These are phyloP conservation scores for Garcia nutans DNA, from an alignment of 345 rosid genomes.

Conservation along the genomic window DNA sequence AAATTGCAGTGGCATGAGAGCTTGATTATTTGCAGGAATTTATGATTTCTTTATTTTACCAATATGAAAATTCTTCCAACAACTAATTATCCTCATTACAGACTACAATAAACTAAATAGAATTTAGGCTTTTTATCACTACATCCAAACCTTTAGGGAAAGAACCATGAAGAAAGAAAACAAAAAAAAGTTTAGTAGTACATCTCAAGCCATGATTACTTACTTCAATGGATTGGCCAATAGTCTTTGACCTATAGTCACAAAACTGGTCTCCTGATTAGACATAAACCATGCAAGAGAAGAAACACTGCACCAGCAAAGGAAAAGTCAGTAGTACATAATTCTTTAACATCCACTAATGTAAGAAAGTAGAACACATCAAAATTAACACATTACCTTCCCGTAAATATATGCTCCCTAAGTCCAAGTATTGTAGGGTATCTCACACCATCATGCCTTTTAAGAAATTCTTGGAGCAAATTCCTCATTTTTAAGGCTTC, in stretches of 20 bases:
- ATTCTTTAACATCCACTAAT: not conserved
- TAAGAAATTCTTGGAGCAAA: constrained; percentile 89
- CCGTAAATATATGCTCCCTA: constrained; percentile 98
- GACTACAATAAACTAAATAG: not conserved
- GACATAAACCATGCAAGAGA: constrained; percentile 99
- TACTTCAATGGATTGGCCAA: constrained; percentile 95
- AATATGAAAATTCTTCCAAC: not conserved
- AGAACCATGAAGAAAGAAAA: not conserved
- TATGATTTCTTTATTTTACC: not conserved
- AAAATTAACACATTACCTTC: constrained; percentile 55
- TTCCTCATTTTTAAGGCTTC: constrained; percentile 99
- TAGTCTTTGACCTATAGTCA: constrained; percentile 94
- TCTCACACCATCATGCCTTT: constrained; percentile 91
- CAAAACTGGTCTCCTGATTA: constrained; percentile 99
- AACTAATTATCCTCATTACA: not conserved
- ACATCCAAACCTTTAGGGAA: not conserved
- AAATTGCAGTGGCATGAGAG: not conserved
- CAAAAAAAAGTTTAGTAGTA: not conserved
- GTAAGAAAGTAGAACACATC: not conserved
- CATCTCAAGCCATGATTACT: constrained; percentile 25
- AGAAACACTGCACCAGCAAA: constrained; percentile 72
- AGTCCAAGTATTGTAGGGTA: constrained; percentile 93
- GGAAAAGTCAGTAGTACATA: not conserved
- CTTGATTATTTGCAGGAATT: not conserved
- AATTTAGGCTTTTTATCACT: not conserved